These are phyloP conservation scores for Fraxinus sp. DNA, from an alignment of 305 asterid species.

Conservation along the genomic window DNA sequence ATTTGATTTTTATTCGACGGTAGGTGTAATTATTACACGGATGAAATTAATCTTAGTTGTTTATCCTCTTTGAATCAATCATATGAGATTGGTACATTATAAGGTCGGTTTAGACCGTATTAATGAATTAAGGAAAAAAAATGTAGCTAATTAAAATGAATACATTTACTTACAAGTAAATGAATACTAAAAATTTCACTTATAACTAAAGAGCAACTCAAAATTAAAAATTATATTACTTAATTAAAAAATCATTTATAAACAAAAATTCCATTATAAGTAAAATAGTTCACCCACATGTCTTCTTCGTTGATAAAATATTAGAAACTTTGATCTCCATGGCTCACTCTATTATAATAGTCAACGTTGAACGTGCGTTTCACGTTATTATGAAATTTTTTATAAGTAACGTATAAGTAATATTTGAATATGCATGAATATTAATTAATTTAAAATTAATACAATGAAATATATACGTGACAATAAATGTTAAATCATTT, in stretches of 20 bases:
- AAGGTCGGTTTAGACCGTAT: neutral
- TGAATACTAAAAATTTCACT: neutral
- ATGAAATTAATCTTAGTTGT: neutral
- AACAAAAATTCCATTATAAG: neutral
- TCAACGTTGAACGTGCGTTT: too few species aligned
- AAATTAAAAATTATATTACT: too few species aligned
- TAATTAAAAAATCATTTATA: too few species aligned
- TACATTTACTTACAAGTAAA: too few species aligned
- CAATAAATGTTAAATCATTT: too few species aligned
- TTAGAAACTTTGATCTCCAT: neutral
- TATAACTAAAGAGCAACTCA: neutral
- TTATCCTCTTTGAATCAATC: neutral
- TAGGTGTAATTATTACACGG: neutral
- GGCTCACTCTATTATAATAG: neutral
- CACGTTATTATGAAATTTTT: too few species aligned
- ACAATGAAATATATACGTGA: too few species aligned
- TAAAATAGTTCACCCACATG: too few species aligned
- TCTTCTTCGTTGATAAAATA: neutral
- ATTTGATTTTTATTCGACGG: neutral
- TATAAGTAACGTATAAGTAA: too few species aligned
- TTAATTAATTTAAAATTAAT: too few species aligned
- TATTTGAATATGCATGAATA: too few species aligned
- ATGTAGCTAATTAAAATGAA: neutral
- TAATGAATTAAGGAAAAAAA: too few species aligned
- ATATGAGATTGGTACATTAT: neutral